Conservation (phyloP, 441 rosid species). For the Gossypium lobatum region DNA sequence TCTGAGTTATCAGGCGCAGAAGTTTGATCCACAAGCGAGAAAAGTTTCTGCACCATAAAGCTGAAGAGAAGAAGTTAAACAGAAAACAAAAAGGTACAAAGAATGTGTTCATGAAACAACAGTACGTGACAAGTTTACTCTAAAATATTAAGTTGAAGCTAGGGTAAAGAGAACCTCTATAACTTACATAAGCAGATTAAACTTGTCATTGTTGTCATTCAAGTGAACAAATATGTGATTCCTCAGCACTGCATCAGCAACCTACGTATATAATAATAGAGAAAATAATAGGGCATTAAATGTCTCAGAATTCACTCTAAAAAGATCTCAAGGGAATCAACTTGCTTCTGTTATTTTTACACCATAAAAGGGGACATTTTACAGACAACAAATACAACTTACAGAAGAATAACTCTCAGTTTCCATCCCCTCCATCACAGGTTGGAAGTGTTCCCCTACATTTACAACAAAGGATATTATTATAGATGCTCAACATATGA, state of each 20-base stretch:
- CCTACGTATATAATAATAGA: slow-evolving; percentile 37
- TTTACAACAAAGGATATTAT: slow-evolving; percentile 18
- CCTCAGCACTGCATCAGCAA: slow-evolving; percentile 67
- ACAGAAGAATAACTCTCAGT: slow-evolving; percentile 46
- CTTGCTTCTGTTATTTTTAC: not conserved
- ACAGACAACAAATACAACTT: slow-evolving; percentile 24
- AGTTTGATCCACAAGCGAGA: slow-evolving; percentile 88
- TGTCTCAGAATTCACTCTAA: not conserved
- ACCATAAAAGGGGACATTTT: not conserved
- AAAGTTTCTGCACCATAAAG: slow-evolving; percentile 94
- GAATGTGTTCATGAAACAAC: slow-evolving; percentile 1
- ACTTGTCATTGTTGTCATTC: slow-evolving; percentile 76
- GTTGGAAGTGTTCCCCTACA: slow-evolving; percentile 79
- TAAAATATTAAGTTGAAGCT: slow-evolving; percentile 6
- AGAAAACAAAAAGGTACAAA: slow-evolving; percentile 10
- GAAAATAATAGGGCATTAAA: not conserved
- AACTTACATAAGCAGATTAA: slow-evolving; percentile 82
- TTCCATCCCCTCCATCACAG: slow-evolving; percentile 59
- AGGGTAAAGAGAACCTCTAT: slow-evolving; percentile 18
- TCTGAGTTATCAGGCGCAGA: slow-evolving; percentile 85
- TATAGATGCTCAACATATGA: slow-evolving; percentile 2
- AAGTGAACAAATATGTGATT: slow-evolving; percentile 82
- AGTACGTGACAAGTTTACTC: slow-evolving; percentile 3
- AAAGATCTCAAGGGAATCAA: not conserved
- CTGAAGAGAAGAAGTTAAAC: slow-evolving; percentile 38